Evolutionary conservation across 83 land plant species (phyloP), one percentile per base, ranked within the genome.

Genomic region (Isoetes engelmannii): DNA sequence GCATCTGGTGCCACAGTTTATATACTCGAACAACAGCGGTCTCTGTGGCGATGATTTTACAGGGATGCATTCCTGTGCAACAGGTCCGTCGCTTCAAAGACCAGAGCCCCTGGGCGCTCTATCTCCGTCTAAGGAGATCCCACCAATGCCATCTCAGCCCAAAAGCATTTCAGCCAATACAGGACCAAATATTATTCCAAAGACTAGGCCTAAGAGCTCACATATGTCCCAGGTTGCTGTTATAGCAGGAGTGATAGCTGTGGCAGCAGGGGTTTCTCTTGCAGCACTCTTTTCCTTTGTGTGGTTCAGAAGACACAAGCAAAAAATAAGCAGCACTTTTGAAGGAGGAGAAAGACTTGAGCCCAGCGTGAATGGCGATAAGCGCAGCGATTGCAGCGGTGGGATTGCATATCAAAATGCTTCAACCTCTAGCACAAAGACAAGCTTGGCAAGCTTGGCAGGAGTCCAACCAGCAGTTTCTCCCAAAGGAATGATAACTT

Each of bases 281-380:
- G 48, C 61, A 5, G 76, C 74, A 0, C 47, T 81, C 15, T 49
- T 90, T 3, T 43, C 79, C 5, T 83, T 87, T 49, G 28, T 75
- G 0, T 77, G 80, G 74, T 87, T 87, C 50, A 78, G 95, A 7
- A 71, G 89, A 20, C 63, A 81, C 9, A 87, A 90, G 53, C 95
- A 87, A 67, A 85, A 72, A 68, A 80, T 90, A 20, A 77, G 84
- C 4, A 74, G 78, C 50, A 13, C 86, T 15, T 67, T 74, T 37
- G 85, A 83, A 28, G 49, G 68, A 5, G 45, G 50, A 7, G 68
- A 65, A 44, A 44, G 19, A 4, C 5, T 7, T 6, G 4, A 45
- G 50, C 15, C 56, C 5, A 6, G 4, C n/a, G 44, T 70, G 6
- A 81, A 74, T 51, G 86, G 78, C 28, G 4, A 61, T 19, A 45